Base-by-base conservation (phyloP, 345 rosid species). In the Eutrema yunnanense region DNA sequence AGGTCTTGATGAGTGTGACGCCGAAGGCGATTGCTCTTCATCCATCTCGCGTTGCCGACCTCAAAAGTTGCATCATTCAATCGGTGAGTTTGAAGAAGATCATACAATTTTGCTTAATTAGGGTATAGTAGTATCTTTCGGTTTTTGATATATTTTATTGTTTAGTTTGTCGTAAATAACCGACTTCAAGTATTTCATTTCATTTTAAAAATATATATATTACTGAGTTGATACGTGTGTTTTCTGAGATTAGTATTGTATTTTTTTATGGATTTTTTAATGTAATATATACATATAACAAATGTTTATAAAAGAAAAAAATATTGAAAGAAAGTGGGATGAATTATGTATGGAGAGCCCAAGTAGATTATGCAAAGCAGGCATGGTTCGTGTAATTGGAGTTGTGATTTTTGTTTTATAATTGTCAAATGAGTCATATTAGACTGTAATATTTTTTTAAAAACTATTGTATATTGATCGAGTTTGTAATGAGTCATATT, bases 31-130 rank as follows among this genome's bases (percentile, higher is more conserved):
- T 73, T 34, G 50, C 42, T 54, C 48, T 53, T 64, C 71, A 55
- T 55, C 11, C 58, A 64, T 55, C 36, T 36, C 67, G 58, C 42
- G 71, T 55, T 73, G 65, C 77, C 77, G 71, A 73, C 71, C 71
- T 64, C 50, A 46, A 46, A 63, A 27, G 26, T 14, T 37, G n/a
- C 33, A 6, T 73, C 64, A 64, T 64, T 44, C 49, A 26, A 36
- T 63, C 6, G 0, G 65, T 46, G 64, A 9, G 76, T 63, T 72
- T 72, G 9, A 22, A 26, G 32, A 48, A 26, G 19, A 9, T 19
- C 8, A 62, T 8, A 13, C 5, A 13, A 32, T 26, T 68, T 52
- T 52, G 46, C 30, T 62, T 22, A 22, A 22, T 2, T 22, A 33
- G 55, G 76, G 32, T 72, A 58, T 58, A 48, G 3, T 62, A 53